Evolutionary conservation across 2,329 filamentous ascomycete species (phyloP).

Genomic region (Ophiocordyceps camponoti-rufipedis): DNA sequence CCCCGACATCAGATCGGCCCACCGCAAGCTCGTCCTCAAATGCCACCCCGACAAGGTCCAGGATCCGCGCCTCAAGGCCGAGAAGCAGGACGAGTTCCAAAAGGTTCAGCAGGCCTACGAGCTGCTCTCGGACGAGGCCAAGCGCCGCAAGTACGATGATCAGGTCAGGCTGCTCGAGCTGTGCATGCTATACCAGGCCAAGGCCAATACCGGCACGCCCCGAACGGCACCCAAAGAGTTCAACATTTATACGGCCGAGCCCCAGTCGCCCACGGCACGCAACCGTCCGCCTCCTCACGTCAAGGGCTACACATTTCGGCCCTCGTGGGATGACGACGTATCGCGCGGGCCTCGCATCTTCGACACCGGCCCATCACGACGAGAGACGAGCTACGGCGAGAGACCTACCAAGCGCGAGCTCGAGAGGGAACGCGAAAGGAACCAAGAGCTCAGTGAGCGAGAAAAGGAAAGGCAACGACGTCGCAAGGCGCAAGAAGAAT

Average conservation of each 20-base stretch:
- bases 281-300: slow-evolving; percentile 6
- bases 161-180: slow-evolving; percentile 49
- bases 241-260: slow-evolving; percentile 33
- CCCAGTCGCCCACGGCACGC: slow-evolving; percentile 4
- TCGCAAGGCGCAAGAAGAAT: slow-evolving; percentile 6
- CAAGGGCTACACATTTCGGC: slow-evolving; percentile 17
- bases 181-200: slow-evolving; percentile 31
- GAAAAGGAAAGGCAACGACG: slow-evolving; percentile 8
- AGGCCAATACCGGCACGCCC: slow-evolving; percentile 24
- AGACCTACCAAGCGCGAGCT: slow-evolving; percentile 24
- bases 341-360: slow-evolving; percentile 18
- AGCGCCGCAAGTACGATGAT: slow-evolving; percentile 62
- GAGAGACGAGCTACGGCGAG: slow-evolving; percentile 28
- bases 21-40: slow-evolving; percentile 73
- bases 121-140: slow-evolving; percentile 59
- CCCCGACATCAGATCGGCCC: slow-evolving; percentile 55
- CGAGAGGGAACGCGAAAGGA: slow-evolving; percentile 16
- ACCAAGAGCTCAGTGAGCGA: slow-evolving; percentile 8
- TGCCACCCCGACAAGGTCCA: slow-evolving; percentile 87
- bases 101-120: slow-evolving; percentile 88
- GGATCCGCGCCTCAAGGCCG: slow-evolving; percentile 54
- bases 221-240: slow-evolving; percentile 21
- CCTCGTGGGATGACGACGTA: slow-evolving; percentile 30
- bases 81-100: slow-evolving; percentile 78
- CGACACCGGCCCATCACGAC: slow-evolving; percentile 23